Base-by-base conservation (phyloP, 1,139 yeast genomes). In the Yamadazyma pseudoaaseri region DNA sequence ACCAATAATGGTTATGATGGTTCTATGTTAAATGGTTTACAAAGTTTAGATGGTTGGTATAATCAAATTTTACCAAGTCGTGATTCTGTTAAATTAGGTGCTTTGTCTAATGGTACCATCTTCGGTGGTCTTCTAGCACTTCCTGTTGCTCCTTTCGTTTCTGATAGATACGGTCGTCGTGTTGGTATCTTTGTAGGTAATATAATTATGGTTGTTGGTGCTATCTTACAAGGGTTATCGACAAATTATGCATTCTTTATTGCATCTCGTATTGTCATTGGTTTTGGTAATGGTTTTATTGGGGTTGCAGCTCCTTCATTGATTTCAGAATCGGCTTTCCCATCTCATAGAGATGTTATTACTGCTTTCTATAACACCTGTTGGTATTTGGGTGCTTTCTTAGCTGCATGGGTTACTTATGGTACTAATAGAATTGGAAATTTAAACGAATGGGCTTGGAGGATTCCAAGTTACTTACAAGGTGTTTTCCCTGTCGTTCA, bases 1-100 rank as follows among this genome's bases (percentile, higher is more conserved):
- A 66, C 76, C 20, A 69, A 65, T 42, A 65, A 62, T 28, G 79
- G 80, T 22, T 74, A 62, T 42, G 80, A 74, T 52, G 73, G 76
- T 29, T 65, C 73, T 6, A 54, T 73, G 56, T 51, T 73, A 52
- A 74, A 73, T 44, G 76, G 76, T 28, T 56, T 75, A 35, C 79
- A 73, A 49, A 54, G 72, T 4, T 54, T 73, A 37, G 45, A 48
- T 0, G 42, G 44, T 20, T 70, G 74, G 73, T 41, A 44, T 18
- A 37, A 30, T 3, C 41, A 12, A 51, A 56, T 23, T 33, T 33
- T 57, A 23, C 77, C 76, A 11, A 37, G 50, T 5, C 75, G 76
- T 38, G 60, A 62, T 23, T 16, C 33, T 3, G 32, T 29, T 6
- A 51, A 52, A 6, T 56, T 73, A 29, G 78, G 79, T 36, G 69